phyloP scores from a whole-genome alignment of 257 asterid genomes.

The Solanum paucissectum region DNA sequence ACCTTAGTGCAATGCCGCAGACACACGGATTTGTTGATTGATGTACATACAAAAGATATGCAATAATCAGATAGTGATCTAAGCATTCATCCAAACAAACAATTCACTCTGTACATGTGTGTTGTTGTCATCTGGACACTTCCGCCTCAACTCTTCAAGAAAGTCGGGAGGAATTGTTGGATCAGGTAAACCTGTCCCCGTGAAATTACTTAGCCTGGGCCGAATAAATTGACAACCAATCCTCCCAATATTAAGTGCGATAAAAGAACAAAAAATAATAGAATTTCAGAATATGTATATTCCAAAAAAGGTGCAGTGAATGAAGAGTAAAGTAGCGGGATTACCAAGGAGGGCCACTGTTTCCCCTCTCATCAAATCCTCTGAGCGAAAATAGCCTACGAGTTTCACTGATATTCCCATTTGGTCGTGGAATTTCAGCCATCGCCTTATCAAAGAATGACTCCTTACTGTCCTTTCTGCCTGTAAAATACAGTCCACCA shows the following conservation, averaged over 20 bases:
- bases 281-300: background rate
- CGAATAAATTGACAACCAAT: conserved; percentile 12
- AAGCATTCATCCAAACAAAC: too few relatives aligned
- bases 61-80: too few relatives aligned
- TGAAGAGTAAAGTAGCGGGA: background rate
- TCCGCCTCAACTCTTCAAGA: conserved; percentile 1
- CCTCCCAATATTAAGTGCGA: conserved; percentile 14
- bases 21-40: too few relatives aligned
- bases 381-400: conserved; percentile 13
- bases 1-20: too few relatives aligned
- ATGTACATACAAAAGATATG: too few relatives aligned
- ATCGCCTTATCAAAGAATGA: conserved; percentile 11
- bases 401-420: conserved; percentile 9
- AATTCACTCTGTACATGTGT: too few relatives aligned
- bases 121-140: background rate
- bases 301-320: background rate
- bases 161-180: conserved; percentile 1
- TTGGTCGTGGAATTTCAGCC: conserved; percentile 20
- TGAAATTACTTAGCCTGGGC: conserved; percentile 8
- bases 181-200: background rate
- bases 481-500: conserved; percentile 28
- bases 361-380: conserved; percentile 26
- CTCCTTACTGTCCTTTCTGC: conserved; percentile 19
- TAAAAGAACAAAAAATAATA: background rate
- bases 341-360: conserved; percentile 22